Conservation (phyloP, 73 alveolate genomes). For the Blepharisma stoltei region DNA sequence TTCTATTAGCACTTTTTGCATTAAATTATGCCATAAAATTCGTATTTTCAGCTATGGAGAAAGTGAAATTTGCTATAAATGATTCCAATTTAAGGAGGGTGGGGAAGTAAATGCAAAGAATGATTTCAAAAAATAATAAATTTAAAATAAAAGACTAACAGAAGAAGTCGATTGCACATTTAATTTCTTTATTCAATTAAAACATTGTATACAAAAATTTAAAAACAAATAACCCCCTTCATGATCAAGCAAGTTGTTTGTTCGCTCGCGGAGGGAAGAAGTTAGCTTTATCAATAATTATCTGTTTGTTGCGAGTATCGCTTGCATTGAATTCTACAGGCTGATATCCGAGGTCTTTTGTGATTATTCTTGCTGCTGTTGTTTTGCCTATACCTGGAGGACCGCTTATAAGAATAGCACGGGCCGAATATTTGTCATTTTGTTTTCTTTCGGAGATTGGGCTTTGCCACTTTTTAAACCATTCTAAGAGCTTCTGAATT, state of each 20-base stretch:
- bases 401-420: constrained; percentile 94
- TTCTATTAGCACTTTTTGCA: no score
- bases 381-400: constrained; percentile 99
- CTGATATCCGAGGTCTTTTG: constrained; percentile 81
- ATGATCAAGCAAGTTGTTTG: no score
- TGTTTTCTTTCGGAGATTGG: constrained; percentile 74
- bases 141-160: no score
- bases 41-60: no score
- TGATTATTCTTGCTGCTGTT: constrained; percentile 80
- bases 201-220: neutral
- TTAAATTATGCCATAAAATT: no score
- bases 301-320: constrained; percentile 82
- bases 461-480: constrained; percentile 94
- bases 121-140: no score
- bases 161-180: no score
- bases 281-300: constrained; percentile 65
- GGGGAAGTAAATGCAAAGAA: no score
- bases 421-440: constrained; percentile 76
- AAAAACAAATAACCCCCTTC: no score
- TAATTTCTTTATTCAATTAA: constrained; percentile 39
- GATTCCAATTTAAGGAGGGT: no score
- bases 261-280: no score
- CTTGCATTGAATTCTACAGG: constrained; percentile 93
- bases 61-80: no score
- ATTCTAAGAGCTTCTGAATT: constrained; percentile 66